These are phyloP conservation scores for Suillus decipiens DNA, from an alignment of 768 basidiomycete genomes.

Conservation along the genomic window DNA sequence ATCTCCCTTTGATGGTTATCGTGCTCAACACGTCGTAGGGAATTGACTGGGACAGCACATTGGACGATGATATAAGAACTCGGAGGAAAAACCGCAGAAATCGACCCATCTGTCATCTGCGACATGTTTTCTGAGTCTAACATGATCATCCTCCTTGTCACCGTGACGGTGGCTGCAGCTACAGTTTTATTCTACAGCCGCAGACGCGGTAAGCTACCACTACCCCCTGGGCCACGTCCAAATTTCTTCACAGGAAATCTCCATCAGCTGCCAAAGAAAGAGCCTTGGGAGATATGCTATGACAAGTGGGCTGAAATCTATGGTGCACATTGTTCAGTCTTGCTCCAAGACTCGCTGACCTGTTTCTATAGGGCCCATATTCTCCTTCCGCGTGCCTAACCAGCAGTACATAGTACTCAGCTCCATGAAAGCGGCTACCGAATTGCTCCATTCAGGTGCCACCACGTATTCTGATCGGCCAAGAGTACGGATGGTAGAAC, in stretches of 20 bases:
- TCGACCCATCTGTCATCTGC: neutral
- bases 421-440: neutral
- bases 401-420: neutral
- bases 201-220: neutral
- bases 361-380: neutral
- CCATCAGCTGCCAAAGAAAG: neutral
- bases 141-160: neutral
- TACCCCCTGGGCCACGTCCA: neutral
- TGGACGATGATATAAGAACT: neutral
- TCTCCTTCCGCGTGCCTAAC: neutral
- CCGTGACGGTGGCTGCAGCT: neutral
- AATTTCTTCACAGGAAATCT: neutral
- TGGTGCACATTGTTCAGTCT: neutral
- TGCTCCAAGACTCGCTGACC: neutral
- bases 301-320: neutral
- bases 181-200: neutral
- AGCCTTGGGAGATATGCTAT: neutral
- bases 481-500: neutral
- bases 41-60: neutral
- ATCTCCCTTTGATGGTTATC: too few species aligned
- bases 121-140: neutral
- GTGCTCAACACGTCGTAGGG: too few species aligned
- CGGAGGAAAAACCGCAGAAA: neutral
- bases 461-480: neutral
- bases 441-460: neutral